phyloP scores from a whole-genome alignment of 2,329 filamentous ascomycete species.

The Fusarium bulbicola region DNA sequence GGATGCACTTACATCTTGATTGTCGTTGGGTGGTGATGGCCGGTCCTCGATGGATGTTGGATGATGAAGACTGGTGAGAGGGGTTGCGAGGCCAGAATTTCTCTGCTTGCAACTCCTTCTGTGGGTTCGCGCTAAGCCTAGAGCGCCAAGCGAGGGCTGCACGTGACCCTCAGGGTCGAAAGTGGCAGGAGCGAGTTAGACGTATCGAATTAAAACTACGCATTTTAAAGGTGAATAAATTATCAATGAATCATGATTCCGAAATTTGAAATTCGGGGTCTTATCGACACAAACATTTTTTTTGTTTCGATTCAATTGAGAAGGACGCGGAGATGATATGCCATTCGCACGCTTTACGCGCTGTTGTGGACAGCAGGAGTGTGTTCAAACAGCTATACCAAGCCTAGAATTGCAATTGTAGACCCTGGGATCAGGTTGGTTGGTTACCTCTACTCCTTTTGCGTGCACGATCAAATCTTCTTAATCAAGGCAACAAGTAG shows the following conservation, averaged over 20 bases:
- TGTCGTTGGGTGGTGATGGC: conserved; percentile 53
- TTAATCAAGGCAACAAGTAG: background rate
- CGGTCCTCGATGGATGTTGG: conserved; percentile 52
- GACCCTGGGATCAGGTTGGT: background rate
- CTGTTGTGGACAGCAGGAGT: background rate
- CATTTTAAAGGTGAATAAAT: background rate
- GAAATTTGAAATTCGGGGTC: background rate
- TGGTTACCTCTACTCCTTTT: background rate
- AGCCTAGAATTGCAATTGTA: background rate
- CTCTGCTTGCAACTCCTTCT: conserved; percentile 49
- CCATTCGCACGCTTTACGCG: background rate
- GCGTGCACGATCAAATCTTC: background rate
- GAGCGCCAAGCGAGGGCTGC: conserved; percentile 53
- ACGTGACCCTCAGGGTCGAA: background rate
- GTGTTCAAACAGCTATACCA: background rate
- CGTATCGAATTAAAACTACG: background rate
- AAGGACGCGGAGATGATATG: background rate
- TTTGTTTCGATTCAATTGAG: background rate
- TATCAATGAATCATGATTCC: background rate
- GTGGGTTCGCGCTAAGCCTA: conserved; percentile 50
- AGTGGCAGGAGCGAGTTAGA: background rate
- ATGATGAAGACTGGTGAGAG: conserved; percentile 50
- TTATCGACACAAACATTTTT: background rate
- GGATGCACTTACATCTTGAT: conserved; percentile 56
- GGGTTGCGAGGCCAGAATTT: conserved; percentile 54